Base-by-base conservation (phyloP, 352 stramenopile species). In the Aphanomyces invadans region DNA sequence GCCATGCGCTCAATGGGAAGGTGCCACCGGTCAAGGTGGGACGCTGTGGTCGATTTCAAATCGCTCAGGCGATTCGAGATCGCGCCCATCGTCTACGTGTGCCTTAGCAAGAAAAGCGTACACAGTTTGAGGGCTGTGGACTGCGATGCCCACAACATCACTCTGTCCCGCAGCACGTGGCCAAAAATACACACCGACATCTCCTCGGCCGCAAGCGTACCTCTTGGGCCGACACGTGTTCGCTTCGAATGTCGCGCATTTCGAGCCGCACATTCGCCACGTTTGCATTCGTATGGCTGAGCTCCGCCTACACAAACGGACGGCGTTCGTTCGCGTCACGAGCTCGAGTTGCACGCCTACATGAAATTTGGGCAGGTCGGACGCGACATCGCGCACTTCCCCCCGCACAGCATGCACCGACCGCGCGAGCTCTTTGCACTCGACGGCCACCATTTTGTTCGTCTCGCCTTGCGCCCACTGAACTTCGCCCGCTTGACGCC, bases 281-380 rank as follows among this genome's bases (percentile, higher is more conserved):
- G 49, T 57, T 57, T n/a, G 49, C 49, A 57, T 57, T 57, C 11
- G 49, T 57, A 19, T 38, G 49, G 29, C 49, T 57, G 21, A 57
- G 23, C n/a, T 57, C 49, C 21, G 36, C 29, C 49, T 57, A 57
- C 46, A 28, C 23, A 23, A 54, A 48, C 15, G n/a, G 1, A 48
- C 21, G 1, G n/a, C 39, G 39, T 48, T 28, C 9, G 28, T 17
- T 54, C 23, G 19, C 23, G 21, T 21, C 46, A 28, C 17, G 0
- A 17, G 9, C 1, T 54, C 38, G 9, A 45, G 9, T 45, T 45
- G 38, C 36, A 25, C 44, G 7, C 44, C 0, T 32, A 57, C 49
- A 29, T 57, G 49, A 57, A 57, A 57, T 26, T 57, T 57, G 29
- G 49, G 49, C 29, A 57, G 36, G 36, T 57, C 25, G 11, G 49